Evolutionary conservation across 2,329 filamentous ascomycete species (phyloP), one percentile per base, ranked within the genome.

Genomic region (Xylariaceae sp.): DNA sequence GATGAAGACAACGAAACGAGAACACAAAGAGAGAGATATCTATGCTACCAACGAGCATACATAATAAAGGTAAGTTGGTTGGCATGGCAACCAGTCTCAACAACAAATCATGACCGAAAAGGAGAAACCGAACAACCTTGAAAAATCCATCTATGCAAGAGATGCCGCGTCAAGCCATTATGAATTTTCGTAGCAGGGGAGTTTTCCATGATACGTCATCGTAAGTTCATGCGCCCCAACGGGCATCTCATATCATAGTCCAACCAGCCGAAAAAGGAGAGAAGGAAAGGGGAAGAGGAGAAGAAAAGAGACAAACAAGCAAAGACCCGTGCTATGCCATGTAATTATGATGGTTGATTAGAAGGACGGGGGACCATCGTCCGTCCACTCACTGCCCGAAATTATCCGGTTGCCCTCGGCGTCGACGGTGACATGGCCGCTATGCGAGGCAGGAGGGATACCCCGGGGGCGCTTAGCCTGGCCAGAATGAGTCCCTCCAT

Each of bases 311-410:
- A 34, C 17, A 48, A 35, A 5, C 23, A 30, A 30, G 23, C 23
- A 30, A 30, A 30, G 23, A 30, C 23, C 23, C 23, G 23, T 48
- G 60, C 75, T 68, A 85, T 45, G 42, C 42, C n/a, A 6, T 45
- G 13, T 15, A 13, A 39, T 8, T 6, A 45, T n/a, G 11, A 4
- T 13, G 37, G 23, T 6, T 42, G 37, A 10, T 67, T 79, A 85
- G 37, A 58, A 64, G 42, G 77, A 30, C 5, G 23, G 23, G 5
- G 23, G 80, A 70, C 87, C 84, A 70, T 87, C 84, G 63, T 87
- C 85, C 1, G 83, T 86, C 85, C 85, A 88, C 68, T 87, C 85
- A 71, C 83, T 86, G 10, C 82, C 83, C 37, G 82, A 85, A n/a
- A 82, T 74, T 62, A 86, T 83, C 39, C 84, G 78, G 70, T 83